These are phyloP conservation scores for Dryas integrifolia DNA, from an alignment of 331 rosid genomes.

Conservation along the genomic window DNA sequence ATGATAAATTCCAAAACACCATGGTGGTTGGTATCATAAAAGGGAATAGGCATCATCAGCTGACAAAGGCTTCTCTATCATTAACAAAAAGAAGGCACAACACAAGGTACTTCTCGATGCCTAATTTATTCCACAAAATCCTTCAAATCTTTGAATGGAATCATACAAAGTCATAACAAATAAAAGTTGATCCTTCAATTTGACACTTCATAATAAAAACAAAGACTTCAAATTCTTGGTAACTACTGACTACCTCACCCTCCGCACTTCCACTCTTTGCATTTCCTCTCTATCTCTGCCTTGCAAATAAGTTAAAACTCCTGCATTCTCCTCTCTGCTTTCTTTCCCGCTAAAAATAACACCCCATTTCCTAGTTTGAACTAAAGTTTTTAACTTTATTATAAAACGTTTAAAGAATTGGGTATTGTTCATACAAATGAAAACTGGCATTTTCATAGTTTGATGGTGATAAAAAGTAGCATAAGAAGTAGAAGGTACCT, in stretches of 20 bases:
- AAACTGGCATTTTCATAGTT: neutral
- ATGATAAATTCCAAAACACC: neutral
- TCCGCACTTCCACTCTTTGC: neutral
- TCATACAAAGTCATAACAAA: neutral
- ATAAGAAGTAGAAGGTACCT: constrained; percentile 42
- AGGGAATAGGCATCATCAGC: neutral
- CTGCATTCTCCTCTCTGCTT: neutral
- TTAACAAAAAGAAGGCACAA: neutral
- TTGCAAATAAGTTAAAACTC: neutral
- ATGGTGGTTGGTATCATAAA: neutral
- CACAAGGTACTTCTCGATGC: neutral
- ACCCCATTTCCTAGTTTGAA: neutral
- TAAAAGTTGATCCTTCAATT: neutral
- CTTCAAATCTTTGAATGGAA: constrained; percentile 2
- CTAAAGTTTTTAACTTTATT: neutral
- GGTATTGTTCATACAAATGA: neutral
- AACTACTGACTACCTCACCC: no score
- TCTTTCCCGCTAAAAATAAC: neutral
- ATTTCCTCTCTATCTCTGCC: no score
- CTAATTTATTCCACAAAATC: neutral
- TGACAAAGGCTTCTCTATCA: neutral
- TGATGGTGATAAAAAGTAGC: neutral
- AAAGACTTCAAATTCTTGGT: neutral
- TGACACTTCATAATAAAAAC: neutral
- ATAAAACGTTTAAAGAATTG: neutral